phyloP scores from a whole-genome alignment of 2,329 filamentous ascomycete genomes.

The Hypoxylon sp. region DNA sequence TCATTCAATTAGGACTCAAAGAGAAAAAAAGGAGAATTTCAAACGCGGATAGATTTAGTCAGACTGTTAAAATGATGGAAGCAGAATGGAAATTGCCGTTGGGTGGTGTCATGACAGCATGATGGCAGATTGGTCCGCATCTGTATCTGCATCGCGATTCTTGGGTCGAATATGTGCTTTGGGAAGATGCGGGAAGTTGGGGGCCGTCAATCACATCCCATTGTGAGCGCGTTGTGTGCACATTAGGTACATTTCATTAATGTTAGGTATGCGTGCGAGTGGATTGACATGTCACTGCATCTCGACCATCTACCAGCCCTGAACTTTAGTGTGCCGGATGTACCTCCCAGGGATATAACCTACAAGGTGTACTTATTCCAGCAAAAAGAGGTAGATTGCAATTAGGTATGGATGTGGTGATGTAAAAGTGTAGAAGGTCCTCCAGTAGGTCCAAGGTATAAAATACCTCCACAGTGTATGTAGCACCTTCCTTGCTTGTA shows the following conservation, averaged over 20 bases:
- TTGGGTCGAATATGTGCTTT: conserved; percentile 27
- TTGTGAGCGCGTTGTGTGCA: conserved; percentile 8
- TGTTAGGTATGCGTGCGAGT: background rate
- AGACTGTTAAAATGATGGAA: conserved; percentile 4
- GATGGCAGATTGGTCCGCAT: conserved; percentile 31
- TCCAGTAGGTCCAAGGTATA: too few species aligned
- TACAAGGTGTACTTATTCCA: too few species aligned
- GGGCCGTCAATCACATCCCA: conserved; percentile 23
- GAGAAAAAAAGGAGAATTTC: background rate
- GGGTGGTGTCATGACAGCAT: conserved; percentile 29
- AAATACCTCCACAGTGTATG: too few species aligned
- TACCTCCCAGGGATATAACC: too few species aligned
- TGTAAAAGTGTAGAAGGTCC: too few species aligned
- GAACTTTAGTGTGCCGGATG: conserved; percentile 1
- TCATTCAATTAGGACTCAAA: background rate
- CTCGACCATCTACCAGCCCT: conserved; percentile 12
- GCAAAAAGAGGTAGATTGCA: too few species aligned
- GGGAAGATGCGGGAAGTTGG: conserved; percentile 26
- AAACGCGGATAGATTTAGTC: background rate
- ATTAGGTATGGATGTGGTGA: too few species aligned
- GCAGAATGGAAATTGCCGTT: conserved; percentile 32
- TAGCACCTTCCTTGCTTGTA: too few species aligned
- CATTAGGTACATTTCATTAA: background rate
- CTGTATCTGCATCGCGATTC: conserved; percentile 23
- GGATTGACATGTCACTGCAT: conserved; percentile 26